phyloP scores from a whole-genome alignment of 441 rosid genomes.

The Pelargonium citronellum region DNA sequence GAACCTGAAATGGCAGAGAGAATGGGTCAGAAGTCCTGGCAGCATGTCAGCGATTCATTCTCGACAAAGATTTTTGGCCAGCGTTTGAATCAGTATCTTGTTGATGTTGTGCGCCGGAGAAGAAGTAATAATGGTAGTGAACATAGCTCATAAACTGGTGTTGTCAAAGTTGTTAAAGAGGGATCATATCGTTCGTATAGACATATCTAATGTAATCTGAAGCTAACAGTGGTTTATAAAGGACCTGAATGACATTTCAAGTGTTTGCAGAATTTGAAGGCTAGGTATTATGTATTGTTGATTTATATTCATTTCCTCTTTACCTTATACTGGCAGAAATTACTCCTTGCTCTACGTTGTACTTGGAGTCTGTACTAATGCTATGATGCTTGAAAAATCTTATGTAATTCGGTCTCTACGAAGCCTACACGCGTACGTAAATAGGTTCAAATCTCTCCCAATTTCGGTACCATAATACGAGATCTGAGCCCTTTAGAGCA shows the following conservation, averaged over 20 bases:
- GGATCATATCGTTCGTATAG: background rate
- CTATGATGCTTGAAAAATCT: too few relatives aligned
- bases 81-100: constrained; percentile 48
- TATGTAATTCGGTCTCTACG: too few relatives aligned
- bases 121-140: constrained; percentile 2
- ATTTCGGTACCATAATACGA: too few relatives aligned
- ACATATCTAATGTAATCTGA: background rate
- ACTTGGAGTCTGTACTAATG: too few relatives aligned
- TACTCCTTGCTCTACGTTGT: too few relatives aligned
- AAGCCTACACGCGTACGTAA: too few relatives aligned
- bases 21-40: constrained; percentile 63
- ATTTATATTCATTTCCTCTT: too few relatives aligned
- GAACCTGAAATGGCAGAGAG: constrained; percentile 52
- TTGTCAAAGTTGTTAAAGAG: background rate
- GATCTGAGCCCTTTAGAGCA: too few relatives aligned
- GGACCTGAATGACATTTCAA: background rate
- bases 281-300: too few relatives aligned
- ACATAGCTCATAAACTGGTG: background rate
- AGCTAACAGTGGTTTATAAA: background rate
- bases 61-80: constrained; percentile 66
- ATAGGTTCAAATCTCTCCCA: too few relatives aligned
- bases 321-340: too few relatives aligned
- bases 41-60: constrained; percentile 53
- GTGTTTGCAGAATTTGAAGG: too few relatives aligned
- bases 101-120: constrained; percentile 23